Conservation (phyloP, 371 early-diverging fungal species). For the Mucor circinelloides region DNA sequence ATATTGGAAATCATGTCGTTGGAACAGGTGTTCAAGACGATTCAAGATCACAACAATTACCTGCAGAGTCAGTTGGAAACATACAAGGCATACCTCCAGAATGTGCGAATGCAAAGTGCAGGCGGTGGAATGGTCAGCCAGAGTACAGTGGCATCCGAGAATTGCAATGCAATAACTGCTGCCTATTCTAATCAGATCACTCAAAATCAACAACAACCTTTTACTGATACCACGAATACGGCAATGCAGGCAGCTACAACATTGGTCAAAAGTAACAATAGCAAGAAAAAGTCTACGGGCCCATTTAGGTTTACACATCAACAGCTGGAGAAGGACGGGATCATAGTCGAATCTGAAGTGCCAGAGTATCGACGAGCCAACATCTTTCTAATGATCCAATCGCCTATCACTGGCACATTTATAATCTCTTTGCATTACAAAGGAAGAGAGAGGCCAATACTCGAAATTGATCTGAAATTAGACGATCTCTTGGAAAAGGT, state of each 20-base stretch:
- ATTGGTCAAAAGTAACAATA: conserved; percentile 39
- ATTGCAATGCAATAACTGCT: not conserved
- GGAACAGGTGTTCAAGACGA: conserved; percentile 82
- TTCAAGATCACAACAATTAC: conserved; percentile 89
- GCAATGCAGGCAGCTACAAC: not conserved
- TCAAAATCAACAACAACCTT: not conserved
- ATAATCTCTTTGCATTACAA: conserved; percentile 83
- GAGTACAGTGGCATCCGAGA: conserved; percentile 31
- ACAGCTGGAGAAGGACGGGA: conserved; percentile 87
- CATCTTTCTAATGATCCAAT: conserved; percentile 83
- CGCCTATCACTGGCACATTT: conserved; percentile 86
- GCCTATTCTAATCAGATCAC: not conserved
- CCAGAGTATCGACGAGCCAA: conserved; percentile 80
- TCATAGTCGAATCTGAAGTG: conserved; percentile 87
- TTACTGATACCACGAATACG: not conserved
- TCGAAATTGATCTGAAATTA: conserved; percentile 93
- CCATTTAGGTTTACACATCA: conserved; percentile 80
- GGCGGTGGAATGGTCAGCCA: conserved; percentile 40
- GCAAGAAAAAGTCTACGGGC: conserved; percentile 45
- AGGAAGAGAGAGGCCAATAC: conserved; percentile 88
- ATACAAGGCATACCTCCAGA: conserved; percentile 90
- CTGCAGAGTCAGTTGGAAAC: conserved; percentile 81
- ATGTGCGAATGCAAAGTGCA: conserved; percentile 82
- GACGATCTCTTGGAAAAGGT: conserved; percentile 91
- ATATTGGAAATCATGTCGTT: conserved; percentile 73